Evolutionary conservation across 352 stramenopile species (phyloP).

Genomic region (Thraustotheca clavata): DNA sequence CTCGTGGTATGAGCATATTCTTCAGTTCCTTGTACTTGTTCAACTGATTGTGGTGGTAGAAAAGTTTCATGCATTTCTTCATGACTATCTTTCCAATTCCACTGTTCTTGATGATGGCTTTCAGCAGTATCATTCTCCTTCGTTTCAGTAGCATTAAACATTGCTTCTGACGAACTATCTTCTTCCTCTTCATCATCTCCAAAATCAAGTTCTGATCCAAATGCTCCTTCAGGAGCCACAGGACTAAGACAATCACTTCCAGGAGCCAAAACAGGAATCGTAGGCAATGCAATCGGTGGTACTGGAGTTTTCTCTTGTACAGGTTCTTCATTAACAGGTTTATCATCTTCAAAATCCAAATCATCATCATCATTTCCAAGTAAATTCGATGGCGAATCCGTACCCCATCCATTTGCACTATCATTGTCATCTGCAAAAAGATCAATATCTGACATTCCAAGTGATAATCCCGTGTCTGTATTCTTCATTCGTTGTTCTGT

Average conservation of each 20-base stretch:
- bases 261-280: neutral
- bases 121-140: neutral
- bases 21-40: neutral
- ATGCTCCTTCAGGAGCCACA: constrained; percentile 1
- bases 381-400: constrained; percentile 20
- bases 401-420: constrained; percentile 11
- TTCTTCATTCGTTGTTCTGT: constrained; percentile 11
- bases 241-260: constrained; percentile 1
- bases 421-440: constrained; percentile 7
- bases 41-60: neutral
- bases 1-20: too few relatives aligned
- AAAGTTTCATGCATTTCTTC: neutral
- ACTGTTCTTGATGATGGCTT: neutral
- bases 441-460: neutral
- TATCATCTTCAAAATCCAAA: constrained; percentile 12
- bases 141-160: neutral
- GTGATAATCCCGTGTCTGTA: neutral
- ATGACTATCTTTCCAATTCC: neutral
- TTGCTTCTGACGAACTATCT: neutral
- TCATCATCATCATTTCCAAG: constrained; percentile 17
- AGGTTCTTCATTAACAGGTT: neutral
- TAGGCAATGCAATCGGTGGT: neutral
- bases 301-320: neutral
- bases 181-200: constrained; percentile 14
- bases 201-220: neutral